These are phyloP conservation scores for Phytopythium montanum DNA, from an alignment of 352 stramenopile species.

Conservation along the genomic window DNA sequence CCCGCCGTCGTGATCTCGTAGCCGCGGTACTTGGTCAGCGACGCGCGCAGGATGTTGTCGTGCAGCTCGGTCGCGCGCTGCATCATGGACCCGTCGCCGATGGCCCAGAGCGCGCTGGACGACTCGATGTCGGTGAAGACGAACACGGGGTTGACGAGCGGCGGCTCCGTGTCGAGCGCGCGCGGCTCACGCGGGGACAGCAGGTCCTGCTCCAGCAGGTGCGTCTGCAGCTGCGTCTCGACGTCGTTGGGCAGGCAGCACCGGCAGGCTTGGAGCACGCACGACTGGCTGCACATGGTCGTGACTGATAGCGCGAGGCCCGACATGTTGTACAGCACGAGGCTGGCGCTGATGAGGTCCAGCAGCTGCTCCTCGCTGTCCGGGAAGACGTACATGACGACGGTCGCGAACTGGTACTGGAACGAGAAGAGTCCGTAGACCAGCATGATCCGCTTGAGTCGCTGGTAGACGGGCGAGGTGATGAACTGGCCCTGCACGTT, in stretches of 20 bases:
- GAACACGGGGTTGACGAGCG: slow-evolving; percentile 52
- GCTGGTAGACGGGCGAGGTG: slow-evolving; percentile 60
- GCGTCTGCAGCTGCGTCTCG: slow-evolving; percentile 33
- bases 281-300: slow-evolving; percentile 46
- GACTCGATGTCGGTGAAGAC: slow-evolving; percentile 69
- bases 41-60: slow-evolving; percentile 49
- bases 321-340: slow-evolving; percentile 36
- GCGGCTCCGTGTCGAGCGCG: slow-evolving; percentile 35
- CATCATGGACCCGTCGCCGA: slow-evolving; percentile 41
- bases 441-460: slow-evolving; percentile 67
- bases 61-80: slow-evolving; percentile 47
- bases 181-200: slow-evolving; percentile 34
- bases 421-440: slow-evolving; percentile 59
- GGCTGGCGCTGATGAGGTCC: slow-evolving; percentile 38
- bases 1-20: slow-evolving; percentile 64
- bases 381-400: slow-evolving; percentile 37
- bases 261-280: slow-evolving; percentile 30
- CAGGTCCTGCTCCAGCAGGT: slow-evolving; percentile 29
- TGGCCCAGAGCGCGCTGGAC: slow-evolving; percentile 51
- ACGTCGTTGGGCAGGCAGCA: slow-evolving; percentile 39
- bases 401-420: slow-evolving; percentile 53
- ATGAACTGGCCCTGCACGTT: slow-evolving; percentile 63
- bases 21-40: slow-evolving; percentile 47
- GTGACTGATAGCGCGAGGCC: slow-evolving; percentile 40
- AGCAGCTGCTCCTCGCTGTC: slow-evolving; percentile 24